These are phyloP conservation scores for Vanderwaltozyma tropicalis DNA, from an alignment of 805 yeast species.

Conservation along the genomic window DNA sequence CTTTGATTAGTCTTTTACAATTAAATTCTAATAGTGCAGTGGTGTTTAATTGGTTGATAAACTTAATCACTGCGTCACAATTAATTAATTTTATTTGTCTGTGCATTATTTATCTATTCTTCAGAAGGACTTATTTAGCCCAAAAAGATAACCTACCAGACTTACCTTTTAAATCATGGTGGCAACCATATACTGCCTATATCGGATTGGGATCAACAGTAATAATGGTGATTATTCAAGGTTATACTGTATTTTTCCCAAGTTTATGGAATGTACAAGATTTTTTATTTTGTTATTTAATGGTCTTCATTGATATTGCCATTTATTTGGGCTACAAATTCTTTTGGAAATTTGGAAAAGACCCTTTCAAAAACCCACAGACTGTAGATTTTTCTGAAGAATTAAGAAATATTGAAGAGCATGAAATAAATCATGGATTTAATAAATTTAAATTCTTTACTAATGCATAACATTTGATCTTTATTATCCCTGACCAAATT, in stretches of 20 bases:
- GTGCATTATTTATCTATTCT: slow-evolving; percentile 48
- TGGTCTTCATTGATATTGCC: slow-evolving; percentile 48
- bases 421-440: slow-evolving; percentile 32
- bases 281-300: slow-evolving; percentile 62
- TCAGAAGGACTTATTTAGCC: slow-evolving; percentile 46
- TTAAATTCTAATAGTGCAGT: slow-evolving; percentile 46
- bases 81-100: slow-evolving; percentile 50
- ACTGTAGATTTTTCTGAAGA: slow-evolving; percentile 49
- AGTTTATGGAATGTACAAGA: slow-evolving; percentile 52
- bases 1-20: slow-evolving; percentile 56
- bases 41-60: slow-evolving; percentile 64
- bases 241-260: slow-evolving; percentile 60
- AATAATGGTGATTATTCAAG: slow-evolving; percentile 49
- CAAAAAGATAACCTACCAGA: slow-evolving; percentile 36
- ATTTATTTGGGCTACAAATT: slow-evolving; percentile 46
- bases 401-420: slow-evolving; percentile 47
- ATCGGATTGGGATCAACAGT: slow-evolving; percentile 38
- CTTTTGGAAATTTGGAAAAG: slow-evolving; percentile 31
- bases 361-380: slow-evolving; percentile 34
- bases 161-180: slow-evolving; percentile 44
- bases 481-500: too few relatives aligned
- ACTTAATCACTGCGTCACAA: slow-evolving; percentile 61
- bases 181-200: slow-evolving; percentile 49
- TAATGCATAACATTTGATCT: background rate
- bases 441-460: slow-evolving; percentile 13